A percentile compares a stretch with the other conserved stretches of the same genome.
These are phyloP conservation scores for Syncephalastrum monosporum DNA, from an alignment of 371 early-diverging fungal species.

Conservation along the genomic window DNA sequence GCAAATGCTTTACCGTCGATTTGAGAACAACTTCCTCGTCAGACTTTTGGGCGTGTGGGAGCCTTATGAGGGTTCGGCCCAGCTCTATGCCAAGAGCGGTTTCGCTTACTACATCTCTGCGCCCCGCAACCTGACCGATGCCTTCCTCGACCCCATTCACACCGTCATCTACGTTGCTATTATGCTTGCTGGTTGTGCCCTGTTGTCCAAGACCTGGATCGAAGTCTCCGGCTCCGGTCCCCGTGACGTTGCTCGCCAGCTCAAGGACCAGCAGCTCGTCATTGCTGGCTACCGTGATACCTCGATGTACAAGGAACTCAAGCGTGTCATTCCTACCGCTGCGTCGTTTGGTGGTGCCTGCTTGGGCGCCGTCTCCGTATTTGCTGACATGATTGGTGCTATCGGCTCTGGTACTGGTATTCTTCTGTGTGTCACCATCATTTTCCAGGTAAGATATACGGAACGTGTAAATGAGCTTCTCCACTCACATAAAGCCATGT, in stretches of 20 bases:
- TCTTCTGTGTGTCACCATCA: slow-evolving; percentile 97
- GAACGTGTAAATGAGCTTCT: no score
- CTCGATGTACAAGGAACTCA: slow-evolving; percentile 97
- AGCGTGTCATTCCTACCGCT: slow-evolving; percentile 97
- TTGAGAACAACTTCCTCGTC: slow-evolving; percentile 94
- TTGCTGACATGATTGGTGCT: slow-evolving; percentile 93
- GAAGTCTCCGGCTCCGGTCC: slow-evolving; percentile 98
- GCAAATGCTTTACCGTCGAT: slow-evolving; percentile 94
- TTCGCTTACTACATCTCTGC: slow-evolving; percentile 98
- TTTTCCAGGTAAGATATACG: slow-evolving; percentile 76
- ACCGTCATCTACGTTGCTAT: slow-evolving; percentile 92
- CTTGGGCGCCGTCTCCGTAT: slow-evolving; percentile 92
- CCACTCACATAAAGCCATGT: background rate
- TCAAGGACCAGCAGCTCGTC: slow-evolving; percentile 98
- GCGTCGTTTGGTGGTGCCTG: slow-evolving; percentile 96
- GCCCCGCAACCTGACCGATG: slow-evolving; percentile 84
- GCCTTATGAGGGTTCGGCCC: slow-evolving; percentile 84
- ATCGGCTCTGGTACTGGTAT: slow-evolving; percentile 99
- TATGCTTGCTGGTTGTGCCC: slow-evolving; percentile 93
- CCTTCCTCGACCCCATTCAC: slow-evolving; percentile 91
- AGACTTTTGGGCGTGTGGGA: slow-evolving; percentile 98
- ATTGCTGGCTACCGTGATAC: slow-evolving; percentile 96
- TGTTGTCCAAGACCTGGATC: slow-evolving; percentile 98
- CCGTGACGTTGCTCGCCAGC: slow-evolving; percentile 94
- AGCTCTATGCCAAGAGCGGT: slow-evolving; percentile 91